Percentiles rank a stretch among this genome's conserved stretches.
These are phyloP conservation scores for Phytophthora hybrid DNA, from an alignment of 352 stramenopile genomes.

Conservation along the genomic window DNA sequence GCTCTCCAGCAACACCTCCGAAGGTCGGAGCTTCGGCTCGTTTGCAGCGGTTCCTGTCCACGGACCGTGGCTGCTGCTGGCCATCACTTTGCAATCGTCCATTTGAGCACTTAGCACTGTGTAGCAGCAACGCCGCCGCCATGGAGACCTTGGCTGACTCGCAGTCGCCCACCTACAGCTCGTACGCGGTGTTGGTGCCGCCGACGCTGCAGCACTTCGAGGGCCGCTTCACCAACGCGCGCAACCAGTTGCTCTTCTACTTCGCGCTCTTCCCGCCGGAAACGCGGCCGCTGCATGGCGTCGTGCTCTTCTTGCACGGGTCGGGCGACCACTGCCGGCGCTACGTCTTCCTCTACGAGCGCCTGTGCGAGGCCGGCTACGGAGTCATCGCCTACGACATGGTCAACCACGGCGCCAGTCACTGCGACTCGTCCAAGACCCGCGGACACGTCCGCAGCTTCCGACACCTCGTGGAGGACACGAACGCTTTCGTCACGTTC, in stretches of 20 bases:
- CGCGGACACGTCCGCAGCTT: conserved; percentile 45
- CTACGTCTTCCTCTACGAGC: conserved; percentile 51
- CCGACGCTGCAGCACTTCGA: conserved; percentile 38
- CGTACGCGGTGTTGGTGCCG: conserved; percentile 31
- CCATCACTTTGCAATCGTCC: conserved; percentile 3
- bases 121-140: neutral
- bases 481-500: conserved; percentile 47
- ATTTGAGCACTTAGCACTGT: neutral
- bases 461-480: conserved; percentile 52
- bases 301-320: conserved; percentile 59
- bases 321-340: conserved; percentile 48
- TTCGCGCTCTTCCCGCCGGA: conserved; percentile 41
- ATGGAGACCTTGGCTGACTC: conserved; percentile 1
- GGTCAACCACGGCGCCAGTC: conserved; percentile 51
- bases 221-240: conserved; percentile 43
- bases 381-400: conserved; percentile 55
- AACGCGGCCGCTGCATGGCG: conserved; percentile 25
- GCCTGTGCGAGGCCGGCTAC: conserved; percentile 45
- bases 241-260: conserved; percentile 49
- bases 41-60: conserved; percentile 19
- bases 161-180: conserved; percentile 18
- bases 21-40: conserved; percentile 21
- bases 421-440: conserved; percentile 35
- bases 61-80: neutral
- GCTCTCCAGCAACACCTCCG: neutral